These are phyloP conservation scores for Cladosporium austrohemisphaericum DNA, from an alignment of 2,329 filamentous ascomycete species.

Conservation along the genomic window DNA sequence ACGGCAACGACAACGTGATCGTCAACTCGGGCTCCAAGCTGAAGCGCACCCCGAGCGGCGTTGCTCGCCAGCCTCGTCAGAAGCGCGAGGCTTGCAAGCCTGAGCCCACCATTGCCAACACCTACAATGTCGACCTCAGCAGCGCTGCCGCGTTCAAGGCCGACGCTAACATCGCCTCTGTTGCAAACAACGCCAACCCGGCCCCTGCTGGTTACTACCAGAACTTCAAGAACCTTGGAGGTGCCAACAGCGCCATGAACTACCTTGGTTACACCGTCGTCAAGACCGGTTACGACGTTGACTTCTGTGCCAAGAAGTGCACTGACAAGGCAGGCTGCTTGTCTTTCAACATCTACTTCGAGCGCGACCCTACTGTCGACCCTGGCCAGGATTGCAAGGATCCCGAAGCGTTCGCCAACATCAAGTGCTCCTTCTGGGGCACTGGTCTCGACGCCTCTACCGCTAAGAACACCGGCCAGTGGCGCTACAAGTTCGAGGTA, in stretches of 20 bases:
- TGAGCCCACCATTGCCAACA: not conserved
- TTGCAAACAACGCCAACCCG: slow-evolving; percentile 2
- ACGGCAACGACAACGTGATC: slow-evolving; percentile 1
- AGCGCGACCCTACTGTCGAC: slow-evolving; percentile 33
- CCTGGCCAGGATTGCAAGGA: slow-evolving; percentile 33
- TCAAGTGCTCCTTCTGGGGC: slow-evolving; percentile 37
- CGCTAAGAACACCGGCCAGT: slow-evolving; percentile 35
- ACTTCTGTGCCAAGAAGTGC: slow-evolving; percentile 21
- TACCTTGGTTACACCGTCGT: slow-evolving; percentile 20
- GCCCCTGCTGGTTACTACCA: slow-evolving; percentile 18
- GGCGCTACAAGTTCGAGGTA: slow-evolving; percentile 35
- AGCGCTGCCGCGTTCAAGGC: slow-evolving; percentile 13
- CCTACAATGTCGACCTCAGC: slow-evolving; percentile 1
- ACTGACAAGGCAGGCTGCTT: slow-evolving; percentile 20
- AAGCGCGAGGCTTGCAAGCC: slow-evolving; percentile 6
- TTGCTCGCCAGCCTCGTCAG: not conserved
- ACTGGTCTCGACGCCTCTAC: slow-evolving; percentile 26
- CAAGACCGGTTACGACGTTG: slow-evolving; percentile 21
- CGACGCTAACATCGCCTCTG: slow-evolving; percentile 15
- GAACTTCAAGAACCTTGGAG: slow-evolving; percentile 19
- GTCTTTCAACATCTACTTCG: slow-evolving; percentile 27
- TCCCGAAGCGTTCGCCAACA: slow-evolving; percentile 32
- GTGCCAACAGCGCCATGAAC: slow-evolving; percentile 17
- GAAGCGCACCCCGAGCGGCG: not conserved
- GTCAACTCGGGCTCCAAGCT: slow-evolving; percentile 1